Evolutionary conservation across 371 early-diverging fungal species (phyloP), one percentile per base, ranked within the genome.

Genomic region (Saksenaea oblongispora): DNA sequence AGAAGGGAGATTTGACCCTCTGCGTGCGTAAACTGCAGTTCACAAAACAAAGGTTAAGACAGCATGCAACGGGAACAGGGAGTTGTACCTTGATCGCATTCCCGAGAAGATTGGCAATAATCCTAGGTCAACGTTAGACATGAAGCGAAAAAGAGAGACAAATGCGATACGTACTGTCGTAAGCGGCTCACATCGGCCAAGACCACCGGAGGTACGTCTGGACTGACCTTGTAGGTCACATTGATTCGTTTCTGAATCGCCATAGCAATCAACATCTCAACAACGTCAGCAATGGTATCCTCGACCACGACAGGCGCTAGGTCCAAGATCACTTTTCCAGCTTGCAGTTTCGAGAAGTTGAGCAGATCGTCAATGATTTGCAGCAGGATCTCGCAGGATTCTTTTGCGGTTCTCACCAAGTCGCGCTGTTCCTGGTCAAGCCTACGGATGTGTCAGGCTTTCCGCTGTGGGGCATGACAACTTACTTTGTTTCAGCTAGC

Each of bases 301-400:
- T 84, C 85, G 10, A 86, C 64, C 10, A 78, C 68, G 13, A 87
- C 55, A 5, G 82, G 78, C 3, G 79, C 69, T 0, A 77, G 41
- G 56, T 87, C 87, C 37, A 87, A 42, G 0, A 78, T 71, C 5
- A 87, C 84, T 47, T 87, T 87, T 26, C 86, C 86, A 0, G 88
- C 84, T 67, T 87, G 85, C 31, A 87, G 64, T 36, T 87, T 88
- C 62, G 85, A 85, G 54, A 87, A 87, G 67, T 88, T 86, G 18
- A 88, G 62, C 15, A 88, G 61, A 62, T 87, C 87, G 56, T 87
- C 86, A 62, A 87, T 87, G 34, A 87, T 84, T 27, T 82, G 77
- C 28, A 86, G 68, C n/a, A 87, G 41, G 62, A 84, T 83, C 65
- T 85, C 84, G 47, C 85, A 86, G 0, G 82, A 83, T 3, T 80